Conservation (phyloP, 495 filamentous ascomycete genomes). For the Oleoguttula mirabilis region DNA sequence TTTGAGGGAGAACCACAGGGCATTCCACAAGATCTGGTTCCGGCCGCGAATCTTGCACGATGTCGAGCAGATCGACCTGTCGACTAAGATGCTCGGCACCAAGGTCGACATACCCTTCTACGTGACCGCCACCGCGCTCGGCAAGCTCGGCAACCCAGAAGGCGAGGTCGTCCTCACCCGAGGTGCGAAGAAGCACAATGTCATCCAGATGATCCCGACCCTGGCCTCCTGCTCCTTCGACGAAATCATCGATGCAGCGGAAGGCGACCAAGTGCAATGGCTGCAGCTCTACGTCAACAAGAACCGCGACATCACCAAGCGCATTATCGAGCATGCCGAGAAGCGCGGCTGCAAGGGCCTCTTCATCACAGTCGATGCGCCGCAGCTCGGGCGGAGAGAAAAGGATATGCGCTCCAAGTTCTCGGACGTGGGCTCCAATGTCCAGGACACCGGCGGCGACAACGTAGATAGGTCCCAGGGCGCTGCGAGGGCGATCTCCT, state of each 20-base stretch:
- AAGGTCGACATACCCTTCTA: conserved; percentile 78
- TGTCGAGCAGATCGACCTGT: conserved; percentile 73
- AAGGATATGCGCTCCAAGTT: conserved; percentile 95
- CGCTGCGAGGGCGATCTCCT: conserved; percentile 81
- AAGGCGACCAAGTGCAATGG: conserved; percentile 83
- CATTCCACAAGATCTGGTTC: conserved; percentile 98
- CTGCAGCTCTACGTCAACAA: conserved; percentile 98
- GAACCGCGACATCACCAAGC: conserved; percentile 77
- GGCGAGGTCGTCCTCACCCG: conserved; percentile 83
- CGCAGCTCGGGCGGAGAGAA: conserved; percentile 86
- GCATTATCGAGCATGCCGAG: conserved; percentile 87
- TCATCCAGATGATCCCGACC: conserved; percentile 95
- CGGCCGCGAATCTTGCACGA: conserved; percentile 73
- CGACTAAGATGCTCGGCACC: conserved; percentile 82
- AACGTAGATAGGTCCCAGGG: conserved; percentile 76
- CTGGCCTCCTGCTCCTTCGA: conserved; percentile 97
- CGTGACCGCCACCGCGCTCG: conserved; percentile 81
- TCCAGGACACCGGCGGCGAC: conserved; percentile 53
- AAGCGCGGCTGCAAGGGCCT: conserved; percentile 84
- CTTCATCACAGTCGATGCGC: conserved; percentile 97
- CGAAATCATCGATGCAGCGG: conserved; percentile 79
- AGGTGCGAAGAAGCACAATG: conserved; percentile 71
- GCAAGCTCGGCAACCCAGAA: conserved; percentile 80
- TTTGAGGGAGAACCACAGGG: conserved; percentile 89
- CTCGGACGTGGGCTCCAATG: conserved; percentile 68